Percentiles rank a stretch among this genome's conserved stretches.
Evolutionary conservation across 140 eudicot species (phyloP).

Genomic region (Flaveria floridana): DNA sequence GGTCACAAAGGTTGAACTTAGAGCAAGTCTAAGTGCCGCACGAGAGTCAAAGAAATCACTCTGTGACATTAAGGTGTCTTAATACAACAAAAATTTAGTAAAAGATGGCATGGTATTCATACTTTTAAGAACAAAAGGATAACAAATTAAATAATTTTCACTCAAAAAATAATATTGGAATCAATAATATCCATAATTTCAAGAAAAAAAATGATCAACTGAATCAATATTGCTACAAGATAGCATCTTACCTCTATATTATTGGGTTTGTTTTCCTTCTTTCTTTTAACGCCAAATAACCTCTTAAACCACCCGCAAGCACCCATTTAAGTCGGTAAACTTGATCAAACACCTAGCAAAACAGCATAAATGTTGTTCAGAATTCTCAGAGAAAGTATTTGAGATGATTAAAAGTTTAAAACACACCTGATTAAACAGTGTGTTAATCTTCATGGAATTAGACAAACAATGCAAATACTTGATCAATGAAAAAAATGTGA

Average conservation of each 20-base stretch:
- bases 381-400: constrained; percentile 7
- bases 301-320: constrained; percentile 41
- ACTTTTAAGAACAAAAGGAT: neutral
- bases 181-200: neutral
- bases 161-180: too few relatives aligned
- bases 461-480: constrained; percentile 1
- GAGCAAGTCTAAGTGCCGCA: too few relatives aligned
- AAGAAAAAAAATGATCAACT: neutral
- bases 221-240: neutral
- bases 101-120: neutral
- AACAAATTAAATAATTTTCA: too few relatives aligned
- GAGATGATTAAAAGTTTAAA: neutral
- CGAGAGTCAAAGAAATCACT: too few relatives aligned
- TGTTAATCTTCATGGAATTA: neutral
- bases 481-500: neutral
- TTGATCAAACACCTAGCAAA: constrained; percentile 30
- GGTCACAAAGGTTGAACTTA: too few relatives aligned
- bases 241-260: constrained; percentile 27
- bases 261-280: constrained; percentile 28
- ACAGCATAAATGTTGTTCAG: constrained; percentile 1
- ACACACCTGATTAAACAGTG: neutral
- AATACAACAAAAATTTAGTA: neutral
- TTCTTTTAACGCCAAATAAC: constrained; percentile 27
- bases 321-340: constrained; percentile 31
- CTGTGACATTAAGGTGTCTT: neutral